phyloP scores from a whole-genome alignment of 192 early-diverging fungal genomes.

The Coemansia biformis region DNA sequence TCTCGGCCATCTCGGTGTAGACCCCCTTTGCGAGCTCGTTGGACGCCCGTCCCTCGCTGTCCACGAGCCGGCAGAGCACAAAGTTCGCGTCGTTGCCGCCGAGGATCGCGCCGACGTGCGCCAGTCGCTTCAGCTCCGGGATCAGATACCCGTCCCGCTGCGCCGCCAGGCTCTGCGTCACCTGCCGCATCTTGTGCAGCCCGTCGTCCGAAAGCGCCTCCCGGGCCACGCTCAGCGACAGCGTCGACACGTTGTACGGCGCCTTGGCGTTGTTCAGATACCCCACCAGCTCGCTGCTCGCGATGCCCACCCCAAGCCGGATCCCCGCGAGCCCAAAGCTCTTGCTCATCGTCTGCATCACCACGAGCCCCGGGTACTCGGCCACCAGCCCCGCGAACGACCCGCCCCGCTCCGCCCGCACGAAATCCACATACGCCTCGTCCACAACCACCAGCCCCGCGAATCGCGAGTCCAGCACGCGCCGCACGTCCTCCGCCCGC shows the following conservation, averaged over 20 bases:
- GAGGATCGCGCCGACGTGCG: slow-evolving; percentile 66
- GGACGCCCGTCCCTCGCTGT: slow-evolving; percentile 56
- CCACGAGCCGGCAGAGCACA: slow-evolving; percentile 77
- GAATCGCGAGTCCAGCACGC: slow-evolving; percentile 49
- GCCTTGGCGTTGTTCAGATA: slow-evolving; percentile 98
- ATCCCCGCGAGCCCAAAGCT: slow-evolving; percentile 98
- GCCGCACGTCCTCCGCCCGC: slow-evolving; percentile 54
- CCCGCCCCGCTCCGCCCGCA: slow-evolving; percentile 57
- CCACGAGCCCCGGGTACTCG: slow-evolving; percentile 88
- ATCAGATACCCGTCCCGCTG: slow-evolving; percentile 67
- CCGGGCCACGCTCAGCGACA: slow-evolving; percentile 71
- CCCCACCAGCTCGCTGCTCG: slow-evolving; percentile 69
- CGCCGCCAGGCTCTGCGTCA: slow-evolving; percentile 53
- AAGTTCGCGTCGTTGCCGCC: slow-evolving; percentile 96
- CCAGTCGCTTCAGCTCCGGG: slow-evolving; percentile 55
- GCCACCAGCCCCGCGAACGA: slow-evolving; percentile 72
- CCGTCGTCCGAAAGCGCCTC: slow-evolving; percentile 71
- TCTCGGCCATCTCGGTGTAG: slow-evolving; percentile 83
- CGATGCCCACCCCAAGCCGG: slow-evolving; percentile 82
- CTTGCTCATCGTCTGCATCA: slow-evolving; percentile 98
- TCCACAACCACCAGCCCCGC: slow-evolving; percentile 93
- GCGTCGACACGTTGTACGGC: slow-evolving; percentile 95
- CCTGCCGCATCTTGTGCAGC: slow-evolving; percentile 60
- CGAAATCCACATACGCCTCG: slow-evolving; percentile 99
- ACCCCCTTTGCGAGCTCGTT: slow-evolving; percentile 68